Evolutionary conservation across 257 asterid species (phyloP).

Genomic region (Jacaranda mimosifolia): DNA sequence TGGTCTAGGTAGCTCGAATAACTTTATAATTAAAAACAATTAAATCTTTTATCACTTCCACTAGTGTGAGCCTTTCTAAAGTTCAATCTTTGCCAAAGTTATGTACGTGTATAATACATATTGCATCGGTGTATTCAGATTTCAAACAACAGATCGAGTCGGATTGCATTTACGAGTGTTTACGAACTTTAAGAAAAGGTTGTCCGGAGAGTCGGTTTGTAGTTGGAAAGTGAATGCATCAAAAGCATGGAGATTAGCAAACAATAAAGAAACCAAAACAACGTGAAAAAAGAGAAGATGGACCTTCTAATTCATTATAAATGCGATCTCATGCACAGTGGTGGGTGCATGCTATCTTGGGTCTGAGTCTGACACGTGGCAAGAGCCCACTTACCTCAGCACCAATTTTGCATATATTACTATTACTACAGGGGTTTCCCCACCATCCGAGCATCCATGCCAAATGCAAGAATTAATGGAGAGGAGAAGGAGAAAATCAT

Average conservation of each 20-base stretch:
- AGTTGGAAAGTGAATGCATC: conserved; percentile 27
- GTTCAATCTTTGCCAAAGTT: neutral
- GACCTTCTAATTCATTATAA: conserved; percentile 25
- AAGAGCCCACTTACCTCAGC: neutral
- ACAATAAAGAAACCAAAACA: neutral
- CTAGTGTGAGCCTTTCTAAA: neutral
- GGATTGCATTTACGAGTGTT: conserved; percentile 27
- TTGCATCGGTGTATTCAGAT: neutral
- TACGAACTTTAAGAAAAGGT: conserved; percentile 26
- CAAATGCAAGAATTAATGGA: neutral
- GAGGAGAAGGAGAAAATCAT: neutral
- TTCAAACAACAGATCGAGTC: neutral
- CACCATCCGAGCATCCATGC: too few species aligned
- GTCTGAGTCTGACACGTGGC: neutral
- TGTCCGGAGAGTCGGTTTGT: neutral
- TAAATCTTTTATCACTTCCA: neutral
- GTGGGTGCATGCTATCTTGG: neutral
- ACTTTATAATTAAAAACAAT: neutral
- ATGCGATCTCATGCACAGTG: conserved; percentile 3
- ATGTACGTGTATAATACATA: too few species aligned
- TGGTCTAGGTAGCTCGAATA: neutral
- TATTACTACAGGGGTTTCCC: too few species aligned
- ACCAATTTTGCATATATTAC: neutral
- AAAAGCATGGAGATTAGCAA: neutral
- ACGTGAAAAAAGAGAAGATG: conserved; percentile 21